Base-by-base conservation (phyloP, 2,329 filamentous ascomycete species). In the Fusarium odoratissimum region DNA sequence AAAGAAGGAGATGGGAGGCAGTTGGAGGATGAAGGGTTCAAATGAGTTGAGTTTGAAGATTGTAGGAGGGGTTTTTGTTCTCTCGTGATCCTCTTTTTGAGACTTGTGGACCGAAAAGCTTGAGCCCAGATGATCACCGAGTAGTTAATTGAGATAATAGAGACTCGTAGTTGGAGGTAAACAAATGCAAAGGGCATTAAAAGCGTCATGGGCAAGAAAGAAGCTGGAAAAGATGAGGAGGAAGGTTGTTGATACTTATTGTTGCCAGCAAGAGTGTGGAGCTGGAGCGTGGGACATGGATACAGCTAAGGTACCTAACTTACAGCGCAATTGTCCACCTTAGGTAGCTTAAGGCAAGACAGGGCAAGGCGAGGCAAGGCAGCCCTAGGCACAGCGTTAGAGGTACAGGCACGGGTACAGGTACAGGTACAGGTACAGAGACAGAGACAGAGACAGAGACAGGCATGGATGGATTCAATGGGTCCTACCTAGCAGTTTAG, bases 211-310 rank as follows among this genome's bases (percentile, higher is more conserved):
- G 71, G 48, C 66, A 63, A 76, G 67, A 61, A 66, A 68, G 59
- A 72, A 69, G 71, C 67, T 69, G 60, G 68, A 58, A 60, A 68
- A 64, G 74, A 70, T 69, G 76, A 76, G 73, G 75, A 75, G 76
- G 76, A 78, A 69, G 73, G 73, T 69, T 72, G 76, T 77, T 76
- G 76, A 77, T 77, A 78, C 76, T 77, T 77, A 77, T 78, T 74
- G 58, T 68, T 77, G 76, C 71, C 70, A 70, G 76, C 73, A 74
- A 66, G 68, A 78, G 75, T 69, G 75, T 75, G 69, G 74, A 69
- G 74, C 72, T 75, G 67, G 72, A 75, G 69, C 69, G 70, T 58
- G 69, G 74, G 64, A 64, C 69, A 74, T 64, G 61, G 57, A 64
- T 65, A 58, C 42, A 60, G 62, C 33, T 65, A 55, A 67, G 38